Base-by-base conservation (phyloP, 805 yeast genomes). In the Starmerella vaccinii region DNA sequence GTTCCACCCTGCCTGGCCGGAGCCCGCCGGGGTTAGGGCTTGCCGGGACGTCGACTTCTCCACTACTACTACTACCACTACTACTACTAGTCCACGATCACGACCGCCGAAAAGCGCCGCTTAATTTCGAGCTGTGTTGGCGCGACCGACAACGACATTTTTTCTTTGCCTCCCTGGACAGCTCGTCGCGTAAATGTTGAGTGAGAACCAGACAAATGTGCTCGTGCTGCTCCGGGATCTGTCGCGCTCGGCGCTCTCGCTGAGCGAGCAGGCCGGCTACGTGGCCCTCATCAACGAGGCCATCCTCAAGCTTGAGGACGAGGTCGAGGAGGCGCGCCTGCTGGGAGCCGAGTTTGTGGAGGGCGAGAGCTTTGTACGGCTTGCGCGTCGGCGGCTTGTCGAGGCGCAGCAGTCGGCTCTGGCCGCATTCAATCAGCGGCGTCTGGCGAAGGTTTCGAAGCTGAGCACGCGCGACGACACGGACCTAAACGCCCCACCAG, bases 401-500 rank as follows among this genome's bases (percentile, higher is more conserved):
- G 53, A 48, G 10, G 65, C 65, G 7, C 64, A 61, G 55, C 32
- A 49, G 6, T 30, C 38, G 4, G 27, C 46, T 5, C n/a, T 18
- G 3, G 10, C 15, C 10, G 10, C n/a, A 7, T 41, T 8, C 34
- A 27, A 26, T 16, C 24, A 27, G 45, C 45, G 33, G 24, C 45
- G 45, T 3, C 46, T 34, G 13, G 27, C 26, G 24, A 18, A 24
- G 3, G 46, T 34, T 27, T 22, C 39, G 15, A 35, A 13, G 16
- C 21, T n/a, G 21, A 23, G 18, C 6, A 24, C 12, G 27, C 22
- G 13, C 9, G 19, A 23, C 21, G 44, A 19, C 8, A 33, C 32
- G 13, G 45, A 41, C 19, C 29, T 41, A 16, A 41, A 41, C 23
- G 32, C n/a, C n/a, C n/a, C n/a, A n/a, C n/a, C n/a, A n/a, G 7